Conservation (phyloP, 257 asterid species). For the Solanum virginianum region DNA sequence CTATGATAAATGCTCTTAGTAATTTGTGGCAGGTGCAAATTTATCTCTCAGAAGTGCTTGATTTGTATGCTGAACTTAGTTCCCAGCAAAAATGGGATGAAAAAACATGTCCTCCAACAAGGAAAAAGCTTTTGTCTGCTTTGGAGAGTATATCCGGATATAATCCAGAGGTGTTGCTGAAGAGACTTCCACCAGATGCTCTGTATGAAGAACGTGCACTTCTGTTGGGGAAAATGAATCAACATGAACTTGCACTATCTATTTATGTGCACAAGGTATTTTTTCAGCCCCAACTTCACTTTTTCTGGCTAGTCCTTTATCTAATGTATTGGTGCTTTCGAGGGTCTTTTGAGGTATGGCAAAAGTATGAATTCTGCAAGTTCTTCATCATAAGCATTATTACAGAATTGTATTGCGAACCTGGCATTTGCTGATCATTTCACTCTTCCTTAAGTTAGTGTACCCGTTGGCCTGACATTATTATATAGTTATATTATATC, state of each 20-base stretch:
- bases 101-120: slow-evolving; percentile 61
- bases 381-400: background rate
- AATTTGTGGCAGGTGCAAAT: slow-evolving; percentile 68
- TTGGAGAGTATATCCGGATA: slow-evolving; percentile 83
- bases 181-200: slow-evolving; percentile 85
- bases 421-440: background rate
- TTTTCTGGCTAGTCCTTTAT: background rate
- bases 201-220: slow-evolving; percentile 90
- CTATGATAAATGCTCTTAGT: background rate
- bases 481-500: background rate
- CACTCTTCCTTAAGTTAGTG: background rate
- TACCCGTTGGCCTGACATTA: background rate
- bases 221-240: slow-evolving; percentile 91
- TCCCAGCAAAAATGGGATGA: slow-evolving; percentile 92
- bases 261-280: slow-evolving; percentile 88
- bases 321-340: background rate
- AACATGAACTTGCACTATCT: slow-evolving; percentile 92
- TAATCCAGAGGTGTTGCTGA: slow-evolving; percentile 67
- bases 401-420: background rate
- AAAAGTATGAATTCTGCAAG: background rate
- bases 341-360: background rate
- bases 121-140: slow-evolving; percentile 88
- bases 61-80: slow-evolving; percentile 67
- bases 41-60: slow-evolving; percentile 92
- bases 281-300: background rate